Base-by-base conservation (phyloP, 75 land plant genomes). In the Pinus taeda region DNA sequence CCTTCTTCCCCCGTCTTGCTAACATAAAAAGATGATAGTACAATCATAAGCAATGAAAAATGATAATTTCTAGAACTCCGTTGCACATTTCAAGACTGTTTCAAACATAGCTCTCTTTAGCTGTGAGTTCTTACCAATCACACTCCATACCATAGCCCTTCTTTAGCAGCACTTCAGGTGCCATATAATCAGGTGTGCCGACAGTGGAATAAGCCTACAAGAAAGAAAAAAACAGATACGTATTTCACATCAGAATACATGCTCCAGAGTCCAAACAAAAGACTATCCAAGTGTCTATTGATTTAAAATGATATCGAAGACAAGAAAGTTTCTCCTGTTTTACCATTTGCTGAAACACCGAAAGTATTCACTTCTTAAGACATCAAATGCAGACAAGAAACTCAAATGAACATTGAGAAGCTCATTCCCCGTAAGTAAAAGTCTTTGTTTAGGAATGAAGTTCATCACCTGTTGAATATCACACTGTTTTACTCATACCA, bases 131-230 rank as follows among this genome's bases (percentile, higher is more conserved):
- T 78, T 75, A 85, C 96, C 96, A 94, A 60, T 94, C 96, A 84
- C 96, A 94, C 76, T 94, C 96, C 87, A 92, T 85, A 18, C 96
- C 94, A 74, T 94, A 94, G 45, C 94, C 96, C 79, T 88, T 92
- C 76, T 92, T 94, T 45, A 90, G 64, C 59, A 94, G 77, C 12
- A 94, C 96, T 86, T 94, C 96, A 67, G 96, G 96, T 71, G 96
- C 96, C 91, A 94, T 94, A 77, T 94, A 94, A 77, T 94, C 96
- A 36, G 91, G 90, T 61, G 96, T 94, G 56, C 96, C 96, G 21
- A 94, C 96, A 26, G 96, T 94, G 12, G 96, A 94, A 84, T 85
- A 94, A 11, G 96, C 96, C 96, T 94, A 77, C 70, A 72, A 57
- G 37, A 60, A 33, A 66, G 57, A 33, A 66, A 26, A 49, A 22